A percentile compares a stretch with the other conserved stretches of the same genome.
These are phyloP conservation scores for Sungouiozyma intestinalis DNA, from an alignment of 805 yeast species.

Conservation along the genomic window DNA sequence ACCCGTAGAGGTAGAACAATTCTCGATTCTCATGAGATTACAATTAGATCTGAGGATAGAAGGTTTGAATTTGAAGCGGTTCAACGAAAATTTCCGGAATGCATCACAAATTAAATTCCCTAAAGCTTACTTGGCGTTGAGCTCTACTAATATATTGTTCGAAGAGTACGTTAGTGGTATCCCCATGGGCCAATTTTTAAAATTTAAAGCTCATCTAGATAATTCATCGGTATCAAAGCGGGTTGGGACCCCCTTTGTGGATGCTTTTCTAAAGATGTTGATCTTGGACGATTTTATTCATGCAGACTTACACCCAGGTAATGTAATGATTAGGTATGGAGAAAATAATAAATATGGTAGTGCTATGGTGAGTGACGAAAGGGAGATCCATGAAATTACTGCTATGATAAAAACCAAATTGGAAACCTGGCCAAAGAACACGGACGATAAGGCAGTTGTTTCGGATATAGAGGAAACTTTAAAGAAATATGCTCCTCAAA, in stretches of 20 bases:
- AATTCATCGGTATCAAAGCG: constrained; percentile 44
- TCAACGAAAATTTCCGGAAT: constrained; percentile 55
- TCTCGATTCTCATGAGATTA: constrained; percentile 71
- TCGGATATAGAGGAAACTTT: constrained; percentile 41
- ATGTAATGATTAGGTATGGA: constrained; percentile 67
- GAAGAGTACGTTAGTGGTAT: constrained; percentile 81
- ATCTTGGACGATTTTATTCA: constrained; percentile 90
- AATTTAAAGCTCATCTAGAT: constrained; percentile 29
- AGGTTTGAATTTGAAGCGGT: constrained; percentile 65
- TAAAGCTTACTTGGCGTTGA: constrained; percentile 32
- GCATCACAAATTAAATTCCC: constrained; percentile 67
- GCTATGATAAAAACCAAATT: neutral
- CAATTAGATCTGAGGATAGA: constrained; percentile 89
- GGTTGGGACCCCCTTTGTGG: constrained; percentile 72
- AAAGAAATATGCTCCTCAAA: constrained; percentile 66
- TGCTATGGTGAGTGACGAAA: constrained; percentile 20
- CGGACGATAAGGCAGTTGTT: constrained; percentile 9
- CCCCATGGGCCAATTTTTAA: constrained; percentile 64
- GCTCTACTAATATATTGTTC: constrained; percentile 64
- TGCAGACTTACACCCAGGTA: constrained; percentile 96
- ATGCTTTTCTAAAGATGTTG: constrained; percentile 87
- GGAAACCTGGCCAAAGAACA: neutral
- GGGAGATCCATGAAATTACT: constrained; percentile 6
- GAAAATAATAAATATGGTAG: constrained; percentile 32
- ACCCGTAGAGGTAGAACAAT: constrained; percentile 89